A percentile compares a stretch with the other conserved stretches of the same genome.
Evolutionary conservation across 2,329 filamentous ascomycete genomes (phyloP).

Genomic region (Tolypocladium capitatum): DNA sequence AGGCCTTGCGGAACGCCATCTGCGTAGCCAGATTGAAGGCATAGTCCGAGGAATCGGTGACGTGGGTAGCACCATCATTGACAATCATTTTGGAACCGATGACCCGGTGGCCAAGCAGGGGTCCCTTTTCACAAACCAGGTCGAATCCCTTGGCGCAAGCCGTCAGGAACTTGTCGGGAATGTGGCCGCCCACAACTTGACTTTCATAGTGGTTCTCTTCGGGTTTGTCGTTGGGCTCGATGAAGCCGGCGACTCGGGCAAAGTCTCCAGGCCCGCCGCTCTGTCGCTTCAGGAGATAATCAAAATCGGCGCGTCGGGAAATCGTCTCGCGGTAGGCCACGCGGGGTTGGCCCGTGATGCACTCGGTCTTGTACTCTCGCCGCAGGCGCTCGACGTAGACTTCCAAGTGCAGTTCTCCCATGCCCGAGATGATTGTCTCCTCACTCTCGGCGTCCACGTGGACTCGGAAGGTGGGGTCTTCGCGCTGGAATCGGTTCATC

Average conservation of each 20-base stretch:
- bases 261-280: conserved; percentile 92
- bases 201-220: conserved; percentile 74
- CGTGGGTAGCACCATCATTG: conserved; percentile 92
- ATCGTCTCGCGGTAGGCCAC: conserved; percentile 96
- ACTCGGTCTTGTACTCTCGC: conserved; percentile 93
- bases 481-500: conserved; percentile 96
- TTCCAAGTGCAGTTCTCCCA: conserved; percentile 94
- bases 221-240: conserved; percentile 69
- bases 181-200: conserved; percentile 76
- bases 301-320: conserved; percentile 65
- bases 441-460: conserved; percentile 84
- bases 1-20: conserved; percentile 92
- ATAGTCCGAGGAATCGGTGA: conserved; percentile 95
- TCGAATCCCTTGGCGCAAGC: conserved; percentile 95
- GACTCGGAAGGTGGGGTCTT: conserved; percentile 95
- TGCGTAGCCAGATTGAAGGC: conserved; percentile 91
- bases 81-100: conserved; percentile 83
- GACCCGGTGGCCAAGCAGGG: conserved; percentile 83
- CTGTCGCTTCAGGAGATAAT: conserved; percentile 91
- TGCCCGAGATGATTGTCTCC: conserved; percentile 95
- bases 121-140: conserved; percentile 68
- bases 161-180: conserved; percentile 89
- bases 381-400: conserved; percentile 96
- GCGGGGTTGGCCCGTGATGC: conserved; percentile 88
- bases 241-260: conserved; percentile 78